Evolutionary conservation across 768 basidiomycete species (phyloP), one percentile per base, ranked within the genome.

Genomic region (Kwoniella sp.): DNA sequence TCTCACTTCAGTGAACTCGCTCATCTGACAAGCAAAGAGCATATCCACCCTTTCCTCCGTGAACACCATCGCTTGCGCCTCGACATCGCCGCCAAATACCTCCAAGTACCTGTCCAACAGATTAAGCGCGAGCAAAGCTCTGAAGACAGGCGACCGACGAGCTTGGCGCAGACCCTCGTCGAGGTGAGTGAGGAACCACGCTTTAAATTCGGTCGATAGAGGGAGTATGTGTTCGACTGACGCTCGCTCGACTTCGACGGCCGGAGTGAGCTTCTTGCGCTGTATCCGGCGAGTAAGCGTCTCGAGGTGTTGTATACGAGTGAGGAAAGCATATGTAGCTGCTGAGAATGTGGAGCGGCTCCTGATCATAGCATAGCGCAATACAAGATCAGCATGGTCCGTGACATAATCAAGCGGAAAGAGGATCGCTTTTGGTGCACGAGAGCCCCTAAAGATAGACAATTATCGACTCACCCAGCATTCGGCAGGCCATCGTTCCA

Each of bases 1-100:
- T 22, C 79, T 37, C 7, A 81, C 71, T 57, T 81, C 79, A 0
- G 78, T 70, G 65, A 74, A 81, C 31, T 79, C 73, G 66, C 75
- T 76, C 17, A 66, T 66, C 20, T 79, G 72, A 67, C 79, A 81
- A 0, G 65, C 66, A 5, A 81, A 38, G 20, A 80, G 61, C 25
- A 63, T 38, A 9, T 75, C 72, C 38, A 77, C 74, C 47, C 73
- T 68, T 15, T 70, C 63, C 50, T 59, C 41, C 3, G 73, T 76
- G 57, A 63, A 75, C 22, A 76, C 58, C 30, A 2, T 51, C 34
- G 50, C 37, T 20, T 65, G 65, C 0, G 47, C 37, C 8, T 34
- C 55, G 1, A 15, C 28, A 0, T 50, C 38, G 1, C 58, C 50
- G 0, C 68, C 68, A 52, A 73, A 71, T 1, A 71, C 61, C 0